Evolutionary conservation across 176 grass and related monocot species (phyloP).

Genomic region (Stipa capillata): DNA sequence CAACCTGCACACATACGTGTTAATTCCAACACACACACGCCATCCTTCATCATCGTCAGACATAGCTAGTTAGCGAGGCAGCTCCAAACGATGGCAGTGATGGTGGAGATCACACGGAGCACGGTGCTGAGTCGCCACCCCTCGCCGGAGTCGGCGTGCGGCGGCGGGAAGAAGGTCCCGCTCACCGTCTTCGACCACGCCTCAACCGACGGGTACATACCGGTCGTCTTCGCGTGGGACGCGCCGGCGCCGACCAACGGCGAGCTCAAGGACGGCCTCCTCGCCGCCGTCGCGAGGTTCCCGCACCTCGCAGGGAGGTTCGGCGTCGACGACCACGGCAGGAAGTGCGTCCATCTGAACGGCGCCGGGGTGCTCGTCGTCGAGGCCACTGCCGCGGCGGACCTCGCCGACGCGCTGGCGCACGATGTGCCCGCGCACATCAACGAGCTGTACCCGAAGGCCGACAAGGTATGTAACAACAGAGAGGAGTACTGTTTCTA

Average conservation of each 20-base stretch:
- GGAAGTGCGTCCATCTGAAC: too few relatives aligned
- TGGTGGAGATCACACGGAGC: neutral
- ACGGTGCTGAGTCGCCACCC: neutral
- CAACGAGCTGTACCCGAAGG: too few relatives aligned
- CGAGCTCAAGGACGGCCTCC: neutral
- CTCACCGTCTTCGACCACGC: slow-evolving; percentile 11
- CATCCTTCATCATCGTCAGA: too few relatives aligned
- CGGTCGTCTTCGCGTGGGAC: too few relatives aligned
- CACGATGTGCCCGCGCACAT: too few relatives aligned
- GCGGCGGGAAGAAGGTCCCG: too few relatives aligned
- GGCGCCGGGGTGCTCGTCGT: slow-evolving; percentile 20
- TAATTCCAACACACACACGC: too few relatives aligned
- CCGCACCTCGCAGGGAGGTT: slow-evolving; percentile 15
- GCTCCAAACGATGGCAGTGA: neutral
- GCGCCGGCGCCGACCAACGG: slow-evolving; percentile 1
- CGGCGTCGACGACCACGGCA: neutral
- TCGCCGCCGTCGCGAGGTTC: neutral
- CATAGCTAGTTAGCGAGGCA: too few relatives aligned
- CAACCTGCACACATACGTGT: too few relatives aligned
- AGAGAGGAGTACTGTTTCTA: too few relatives aligned
- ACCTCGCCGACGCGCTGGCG: too few relatives aligned
- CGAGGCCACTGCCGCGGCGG: slow-evolving; percentile 11
- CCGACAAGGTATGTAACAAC: neutral
- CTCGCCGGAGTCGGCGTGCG: neutral
- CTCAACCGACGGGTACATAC: slow-evolving; percentile 27